Evolutionary conservation across 2,329 filamentous ascomycete genomes (phyloP).

Genomic region (Penicillium sp.): DNA sequence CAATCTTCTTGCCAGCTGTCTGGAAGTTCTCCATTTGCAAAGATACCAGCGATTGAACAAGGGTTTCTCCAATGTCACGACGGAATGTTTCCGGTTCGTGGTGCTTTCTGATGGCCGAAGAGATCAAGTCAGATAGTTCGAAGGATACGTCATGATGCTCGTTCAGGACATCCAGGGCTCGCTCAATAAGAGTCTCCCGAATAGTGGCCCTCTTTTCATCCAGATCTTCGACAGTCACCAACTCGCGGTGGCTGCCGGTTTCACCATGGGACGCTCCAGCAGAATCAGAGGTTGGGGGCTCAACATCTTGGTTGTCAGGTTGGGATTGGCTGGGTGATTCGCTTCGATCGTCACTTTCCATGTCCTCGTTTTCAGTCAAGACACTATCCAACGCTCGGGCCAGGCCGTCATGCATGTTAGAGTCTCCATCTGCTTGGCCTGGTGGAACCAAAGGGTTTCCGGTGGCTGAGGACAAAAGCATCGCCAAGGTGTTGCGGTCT

Average conservation of each 20-base stretch:
- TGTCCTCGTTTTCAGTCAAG: conserved; percentile 34
- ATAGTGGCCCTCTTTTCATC: conserved; percentile 74
- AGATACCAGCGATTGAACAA: conserved; percentile 80
- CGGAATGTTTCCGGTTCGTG: conserved; percentile 60
- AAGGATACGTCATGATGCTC: conserved; percentile 86
- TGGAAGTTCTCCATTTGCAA: conserved; percentile 60
- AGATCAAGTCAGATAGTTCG: conserved; percentile 85
- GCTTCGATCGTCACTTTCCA: conserved; percentile 25
- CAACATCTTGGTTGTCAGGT: conserved; percentile 13
- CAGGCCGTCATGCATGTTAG: conserved; percentile 36
- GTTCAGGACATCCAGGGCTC: conserved; percentile 85
- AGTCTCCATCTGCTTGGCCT: conserved; percentile 29
- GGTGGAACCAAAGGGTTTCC: conserved; percentile 25
- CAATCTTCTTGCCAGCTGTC: conserved; percentile 68
- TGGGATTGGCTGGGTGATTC: conserved; percentile 25
- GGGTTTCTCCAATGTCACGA: conserved; percentile 76
- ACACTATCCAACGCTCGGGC: conserved; percentile 48
- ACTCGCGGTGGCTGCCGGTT: conserved; percentile 30
- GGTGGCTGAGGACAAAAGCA: conserved; percentile 37
- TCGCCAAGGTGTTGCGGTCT: conserved; percentile 35
- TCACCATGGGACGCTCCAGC: conserved; percentile 19
- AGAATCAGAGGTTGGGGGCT: conserved; percentile 22
- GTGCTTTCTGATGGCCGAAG: conserved; percentile 66
- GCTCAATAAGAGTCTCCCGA: conserved; percentile 78
- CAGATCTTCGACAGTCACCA: conserved; percentile 71